Conservation (phyloP, 805 yeast genomes). For the Ogataea ganodermae region DNA sequence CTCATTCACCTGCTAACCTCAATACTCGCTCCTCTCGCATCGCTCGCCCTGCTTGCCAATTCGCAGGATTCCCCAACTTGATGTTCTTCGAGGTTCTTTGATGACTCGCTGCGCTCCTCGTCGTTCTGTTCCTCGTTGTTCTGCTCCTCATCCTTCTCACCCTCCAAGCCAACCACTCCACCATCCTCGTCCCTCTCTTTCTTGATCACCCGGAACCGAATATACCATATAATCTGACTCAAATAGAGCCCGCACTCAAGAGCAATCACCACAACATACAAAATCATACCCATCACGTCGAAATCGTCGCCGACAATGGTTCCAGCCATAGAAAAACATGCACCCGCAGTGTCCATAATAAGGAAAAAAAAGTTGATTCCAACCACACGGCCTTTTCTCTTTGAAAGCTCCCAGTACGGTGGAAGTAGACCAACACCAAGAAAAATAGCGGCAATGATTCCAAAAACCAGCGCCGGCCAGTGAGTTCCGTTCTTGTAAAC, state of each 20-base stretch:
- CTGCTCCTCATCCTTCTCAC: slow-evolving; percentile 7
- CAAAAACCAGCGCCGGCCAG: slow-evolving; percentile 84
- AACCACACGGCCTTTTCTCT: slow-evolving; percentile 79
- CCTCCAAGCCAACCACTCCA: not conserved
- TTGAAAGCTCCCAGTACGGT: slow-evolving; percentile 82
- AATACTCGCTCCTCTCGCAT: too few relatives aligned
- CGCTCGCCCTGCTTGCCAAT: too few relatives aligned
- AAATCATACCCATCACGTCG: slow-evolving; percentile 76
- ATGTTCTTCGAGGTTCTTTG: too few relatives aligned
- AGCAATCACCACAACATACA: slow-evolving; percentile 72
- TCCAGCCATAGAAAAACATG: slow-evolving; percentile 67
- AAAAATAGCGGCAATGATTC: slow-evolving; percentile 74
- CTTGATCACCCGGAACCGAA: slow-evolving; percentile 39
- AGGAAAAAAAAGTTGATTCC: slow-evolving; percentile 87
- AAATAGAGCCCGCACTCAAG: slow-evolving; percentile 76
- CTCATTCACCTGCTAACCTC: too few relatives aligned
- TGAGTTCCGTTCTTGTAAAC: slow-evolving; percentile 42
- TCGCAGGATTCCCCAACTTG: too few relatives aligned
- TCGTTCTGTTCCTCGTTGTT: slow-evolving; percentile 2
- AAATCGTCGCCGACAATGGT: slow-evolving; percentile 53
- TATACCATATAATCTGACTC: slow-evolving; percentile 73
- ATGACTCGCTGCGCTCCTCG: too few relatives aligned
- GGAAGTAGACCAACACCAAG: slow-evolving; percentile 81
- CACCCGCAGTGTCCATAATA: slow-evolving; percentile 76
- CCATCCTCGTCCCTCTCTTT: slow-evolving; percentile 15